Percentiles rank a stretch among this genome's conserved stretches.
phyloP scores from a whole-genome alignment of 805 yeast species.

The Pichia deserticola region DNA sequence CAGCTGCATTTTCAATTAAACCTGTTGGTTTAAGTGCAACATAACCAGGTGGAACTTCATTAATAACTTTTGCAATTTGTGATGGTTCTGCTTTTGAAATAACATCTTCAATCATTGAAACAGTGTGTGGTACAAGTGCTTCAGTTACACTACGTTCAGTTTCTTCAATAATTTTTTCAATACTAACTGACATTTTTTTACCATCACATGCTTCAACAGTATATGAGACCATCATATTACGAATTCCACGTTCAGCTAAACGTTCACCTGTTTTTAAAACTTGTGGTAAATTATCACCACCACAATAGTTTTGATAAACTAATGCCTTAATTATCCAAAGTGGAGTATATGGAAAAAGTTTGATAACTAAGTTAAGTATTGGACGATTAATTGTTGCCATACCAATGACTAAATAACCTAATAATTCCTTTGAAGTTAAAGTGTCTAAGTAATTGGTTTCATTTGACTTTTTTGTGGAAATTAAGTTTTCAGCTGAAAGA shows the following conservation, averaged over 20 bases:
- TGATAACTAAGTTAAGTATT: constrained; percentile 53
- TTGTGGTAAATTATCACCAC: constrained; percentile 72
- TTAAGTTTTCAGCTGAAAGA: neutral
- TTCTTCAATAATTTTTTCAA: constrained; percentile 53
- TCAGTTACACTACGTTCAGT: constrained; percentile 61
- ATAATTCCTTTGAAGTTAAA: constrained; percentile 45
- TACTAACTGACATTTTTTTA: constrained; percentile 38
- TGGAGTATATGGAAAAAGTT: constrained; percentile 69
- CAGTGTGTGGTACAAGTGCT: constrained; percentile 66
- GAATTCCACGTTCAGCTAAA: constrained; percentile 65
- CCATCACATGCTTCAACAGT: constrained; percentile 93
- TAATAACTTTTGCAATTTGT: constrained; percentile 26
- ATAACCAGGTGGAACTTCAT: constrained; percentile 81
- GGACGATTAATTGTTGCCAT: constrained; percentile 59
- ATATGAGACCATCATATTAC: constrained; percentile 91
- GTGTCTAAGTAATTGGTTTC: constrained; percentile 40
- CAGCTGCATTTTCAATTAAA: constrained; percentile 66
- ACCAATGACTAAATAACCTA: constrained; percentile 64
- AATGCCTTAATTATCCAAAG: constrained; percentile 58
- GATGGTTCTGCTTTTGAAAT: constrained; percentile 23
- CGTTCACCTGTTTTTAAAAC: constrained; percentile 65
- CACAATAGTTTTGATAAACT: constrained; percentile 81
- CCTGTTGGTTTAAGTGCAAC: constrained; percentile 95
- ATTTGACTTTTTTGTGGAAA: neutral
- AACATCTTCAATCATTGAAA: constrained; percentile 42